These are phyloP conservation scores for Prunella vulgaris DNA, from an alignment of 257 asterid genomes.

Conservation along the genomic window DNA sequence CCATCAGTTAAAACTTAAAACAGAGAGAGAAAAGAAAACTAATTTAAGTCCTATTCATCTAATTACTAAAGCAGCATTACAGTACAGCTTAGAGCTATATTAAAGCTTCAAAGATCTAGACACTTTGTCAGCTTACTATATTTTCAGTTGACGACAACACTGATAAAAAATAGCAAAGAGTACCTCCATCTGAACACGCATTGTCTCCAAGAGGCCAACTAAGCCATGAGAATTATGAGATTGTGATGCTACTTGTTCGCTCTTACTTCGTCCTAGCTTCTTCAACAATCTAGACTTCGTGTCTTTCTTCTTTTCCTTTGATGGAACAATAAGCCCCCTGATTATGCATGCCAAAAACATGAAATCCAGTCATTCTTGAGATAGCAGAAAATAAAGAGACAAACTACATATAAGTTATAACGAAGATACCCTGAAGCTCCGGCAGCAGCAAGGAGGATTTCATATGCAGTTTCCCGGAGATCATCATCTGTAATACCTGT, in stretches of 20 bases:
- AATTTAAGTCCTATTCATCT: not conserved
- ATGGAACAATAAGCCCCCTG: conserved; percentile 95
- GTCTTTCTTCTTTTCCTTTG: conserved; percentile 85
- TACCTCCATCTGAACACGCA: conserved; percentile 99
- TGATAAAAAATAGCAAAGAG: conserved; percentile 9
- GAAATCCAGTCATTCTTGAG: conserved; percentile 11
- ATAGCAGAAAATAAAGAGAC: conserved; percentile 13
- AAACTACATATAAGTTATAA: not conserved
- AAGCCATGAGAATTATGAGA: conserved; percentile 70
- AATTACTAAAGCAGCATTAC: conserved; percentile 1
- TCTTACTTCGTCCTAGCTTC: conserved; percentile 86
- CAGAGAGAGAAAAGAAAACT: not conserved
- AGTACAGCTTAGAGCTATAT: not conserved
- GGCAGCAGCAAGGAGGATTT: conserved; percentile 92
- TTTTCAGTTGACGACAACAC: not conserved
- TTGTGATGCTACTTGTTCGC: conserved; percentile 49
- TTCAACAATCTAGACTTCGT: conserved; percentile 72
- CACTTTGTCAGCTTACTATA: not conserved
- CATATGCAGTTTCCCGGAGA: conserved; percentile 94
- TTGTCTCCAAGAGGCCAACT: conserved; percentile 85
- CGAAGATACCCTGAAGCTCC: conserved; percentile 93
- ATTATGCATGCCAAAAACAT: conserved; percentile 22
- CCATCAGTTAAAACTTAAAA: not conserved
- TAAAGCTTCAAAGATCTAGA: conserved; percentile 5
- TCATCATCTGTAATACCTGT: conserved; percentile 84